Conservation (phyloP, 257 asterid genomes). For the Capsicum chinense region DNA sequence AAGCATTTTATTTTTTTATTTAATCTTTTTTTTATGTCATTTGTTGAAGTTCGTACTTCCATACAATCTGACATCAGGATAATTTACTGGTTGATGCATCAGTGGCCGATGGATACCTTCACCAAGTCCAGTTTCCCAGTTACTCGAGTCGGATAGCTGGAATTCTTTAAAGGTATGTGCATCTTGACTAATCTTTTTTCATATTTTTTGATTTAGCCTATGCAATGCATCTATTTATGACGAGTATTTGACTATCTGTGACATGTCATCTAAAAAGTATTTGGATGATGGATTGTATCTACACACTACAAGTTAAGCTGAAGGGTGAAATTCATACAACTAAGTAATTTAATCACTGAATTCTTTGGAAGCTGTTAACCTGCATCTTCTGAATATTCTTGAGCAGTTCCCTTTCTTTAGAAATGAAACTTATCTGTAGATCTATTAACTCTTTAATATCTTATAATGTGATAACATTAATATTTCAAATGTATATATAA, state of each 20-base stretch:
- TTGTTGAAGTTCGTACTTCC: conserved; percentile 61
- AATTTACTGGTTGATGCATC: conserved; percentile 98
- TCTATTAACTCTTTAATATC: background rate
- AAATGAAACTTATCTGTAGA: background rate
- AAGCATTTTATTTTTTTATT: conserved; percentile 4
- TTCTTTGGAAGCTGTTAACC: background rate
- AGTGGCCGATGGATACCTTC: conserved; percentile 90
- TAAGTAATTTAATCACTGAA: background rate
- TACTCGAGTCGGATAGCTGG: conserved; percentile 75
- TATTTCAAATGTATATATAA: background rate
- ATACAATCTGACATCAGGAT: conserved; percentile 89
- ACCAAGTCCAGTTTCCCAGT: conserved; percentile 66
- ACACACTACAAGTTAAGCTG: background rate
- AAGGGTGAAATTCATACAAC: conserved; percentile 1
- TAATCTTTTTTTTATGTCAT: conserved; percentile 31
- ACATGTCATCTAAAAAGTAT: background rate
- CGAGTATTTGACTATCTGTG: conserved; percentile 10
- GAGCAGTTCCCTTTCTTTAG: background rate
- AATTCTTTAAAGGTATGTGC: conserved; percentile 65
- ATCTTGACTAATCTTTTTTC: background rate
- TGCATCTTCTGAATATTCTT: background rate
- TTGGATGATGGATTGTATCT: background rate
- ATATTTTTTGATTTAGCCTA: background rate
- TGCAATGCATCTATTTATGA: background rate
- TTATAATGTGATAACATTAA: background rate